phyloP scores from a whole-genome alignment of 2,329 filamentous ascomycete species.

The Pochonia chlamydosporia region DNA sequence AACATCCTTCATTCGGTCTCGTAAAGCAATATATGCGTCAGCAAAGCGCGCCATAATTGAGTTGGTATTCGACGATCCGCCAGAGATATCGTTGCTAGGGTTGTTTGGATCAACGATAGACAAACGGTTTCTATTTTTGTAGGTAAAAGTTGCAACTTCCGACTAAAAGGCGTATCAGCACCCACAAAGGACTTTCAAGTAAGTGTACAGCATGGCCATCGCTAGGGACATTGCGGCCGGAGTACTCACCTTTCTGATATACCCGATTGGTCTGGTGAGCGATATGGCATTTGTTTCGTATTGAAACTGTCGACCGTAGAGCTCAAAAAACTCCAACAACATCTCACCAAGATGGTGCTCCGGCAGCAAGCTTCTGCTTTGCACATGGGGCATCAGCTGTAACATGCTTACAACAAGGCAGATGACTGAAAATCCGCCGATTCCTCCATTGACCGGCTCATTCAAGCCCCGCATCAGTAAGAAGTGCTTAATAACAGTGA shows the following conservation, averaged over 20 bases:
- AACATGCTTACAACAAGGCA: conserved; percentile 89
- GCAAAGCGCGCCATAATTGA: conserved; percentile 66
- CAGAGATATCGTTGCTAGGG: conserved; percentile 78
- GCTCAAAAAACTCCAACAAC: conserved; percentile 80
- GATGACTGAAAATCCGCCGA: conserved; percentile 91
- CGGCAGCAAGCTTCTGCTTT: conserved; percentile 52
- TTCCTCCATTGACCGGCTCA: conserved; percentile 83
- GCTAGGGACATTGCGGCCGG: neutral
- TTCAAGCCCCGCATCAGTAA: conserved; percentile 84
- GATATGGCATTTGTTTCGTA: conserved; percentile 65
- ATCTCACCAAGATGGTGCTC: conserved; percentile 71
- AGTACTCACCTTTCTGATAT: conserved; percentile 67
- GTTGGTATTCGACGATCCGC: conserved; percentile 67
- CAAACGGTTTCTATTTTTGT: conserved; percentile 61
- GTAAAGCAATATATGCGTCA: conserved; percentile 53
- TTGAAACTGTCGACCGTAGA: conserved; percentile 82
- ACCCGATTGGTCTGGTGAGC: conserved; percentile 63
- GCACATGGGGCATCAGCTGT: conserved; percentile 68
- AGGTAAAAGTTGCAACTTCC: conserved; percentile 39
- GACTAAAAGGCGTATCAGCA: conserved; percentile 23
- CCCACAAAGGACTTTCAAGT: neutral
- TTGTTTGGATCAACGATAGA: conserved; percentile 93
- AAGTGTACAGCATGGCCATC: no score
- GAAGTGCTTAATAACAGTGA: conserved; percentile 88
- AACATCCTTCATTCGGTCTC: conserved; percentile 51